Conservation (phyloP, 2,329 filamentous ascomycete genomes). For the Fusarium virguliforme region DNA sequence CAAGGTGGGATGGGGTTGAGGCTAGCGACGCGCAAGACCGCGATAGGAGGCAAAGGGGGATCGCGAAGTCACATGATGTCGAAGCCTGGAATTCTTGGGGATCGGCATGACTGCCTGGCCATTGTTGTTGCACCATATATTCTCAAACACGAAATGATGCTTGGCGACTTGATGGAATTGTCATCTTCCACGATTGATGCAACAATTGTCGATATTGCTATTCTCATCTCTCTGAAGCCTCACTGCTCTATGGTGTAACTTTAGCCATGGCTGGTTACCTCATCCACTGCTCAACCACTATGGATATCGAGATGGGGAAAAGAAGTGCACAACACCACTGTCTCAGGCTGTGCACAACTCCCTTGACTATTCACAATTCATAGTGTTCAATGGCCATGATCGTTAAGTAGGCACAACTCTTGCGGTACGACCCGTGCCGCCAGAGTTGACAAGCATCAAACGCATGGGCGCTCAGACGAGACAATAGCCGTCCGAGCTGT, state of each 20-base stretch:
- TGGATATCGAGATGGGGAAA: background rate
- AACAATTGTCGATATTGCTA: background rate
- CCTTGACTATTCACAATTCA: background rate
- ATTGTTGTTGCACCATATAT: background rate
- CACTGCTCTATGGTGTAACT: background rate
- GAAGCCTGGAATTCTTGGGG: background rate
- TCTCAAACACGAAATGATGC: background rate
- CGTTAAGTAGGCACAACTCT: background rate
- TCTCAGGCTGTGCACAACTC: background rate
- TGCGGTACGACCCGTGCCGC: slow-evolving; percentile 15
- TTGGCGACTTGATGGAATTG: background rate
- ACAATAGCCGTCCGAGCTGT: slow-evolving; percentile 5
- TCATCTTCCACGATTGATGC: background rate
- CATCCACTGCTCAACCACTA: background rate
- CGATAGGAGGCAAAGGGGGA: slow-evolving; percentile 37
- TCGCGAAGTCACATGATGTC: slow-evolving; percentile 56
- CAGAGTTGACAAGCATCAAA: slow-evolving; percentile 7
- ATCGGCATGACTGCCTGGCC: background rate
- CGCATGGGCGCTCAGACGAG: slow-evolving; percentile 3
- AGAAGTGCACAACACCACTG: background rate
- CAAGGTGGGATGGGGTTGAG: slow-evolving; percentile 42
- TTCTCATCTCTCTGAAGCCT: background rate
- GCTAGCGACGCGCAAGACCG: slow-evolving; percentile 40
- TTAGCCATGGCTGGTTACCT: background rate
- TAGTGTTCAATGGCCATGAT: background rate